Percentiles rank a stretch among this genome's conserved stretches.
phyloP scores from a whole-genome alignment of 768 basidiomycete species.

The Lentinula sp. region DNA sequence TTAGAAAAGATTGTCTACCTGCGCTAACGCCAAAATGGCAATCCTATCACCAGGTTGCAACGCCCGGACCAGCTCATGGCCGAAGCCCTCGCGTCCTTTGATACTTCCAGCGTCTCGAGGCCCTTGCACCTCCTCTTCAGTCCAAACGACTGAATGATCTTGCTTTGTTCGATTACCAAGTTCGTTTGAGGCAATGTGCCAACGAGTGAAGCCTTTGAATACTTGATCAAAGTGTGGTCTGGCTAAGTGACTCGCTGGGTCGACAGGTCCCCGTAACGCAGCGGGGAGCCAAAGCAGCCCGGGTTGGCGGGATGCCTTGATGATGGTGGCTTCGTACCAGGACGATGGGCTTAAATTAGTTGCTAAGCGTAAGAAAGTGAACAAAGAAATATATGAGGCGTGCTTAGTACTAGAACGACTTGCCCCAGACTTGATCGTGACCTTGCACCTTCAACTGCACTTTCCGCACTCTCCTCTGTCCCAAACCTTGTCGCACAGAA shows the following conservation, averaged over 20 bases:
- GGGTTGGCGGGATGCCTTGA: background rate
- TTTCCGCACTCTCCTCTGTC: background rate
- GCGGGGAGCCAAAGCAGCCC: background rate
- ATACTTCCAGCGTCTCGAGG: background rate
- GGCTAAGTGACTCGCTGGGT: background rate
- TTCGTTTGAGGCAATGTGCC: background rate
- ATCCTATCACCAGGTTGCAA: background rate
- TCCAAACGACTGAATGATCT: background rate
- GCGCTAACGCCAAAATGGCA: background rate
- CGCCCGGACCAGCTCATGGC: background rate
- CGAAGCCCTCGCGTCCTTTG: background rate
- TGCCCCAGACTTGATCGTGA: conserved; percentile 3
- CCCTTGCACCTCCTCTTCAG: background rate
- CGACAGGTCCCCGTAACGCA: background rate
- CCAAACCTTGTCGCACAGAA: background rate
- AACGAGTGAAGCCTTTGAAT: background rate
- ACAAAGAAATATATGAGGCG: background rate
- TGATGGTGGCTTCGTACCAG: conserved; percentile 2
- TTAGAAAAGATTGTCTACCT: background rate
- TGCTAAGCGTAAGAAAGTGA: background rate
- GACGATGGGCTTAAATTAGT: background rate
- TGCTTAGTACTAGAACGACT: background rate
- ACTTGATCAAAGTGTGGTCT: background rate
- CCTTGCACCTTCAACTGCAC: background rate
- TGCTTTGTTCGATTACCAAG: background rate